These are phyloP conservation scores for Populus tremula DNA, from an alignment of 345 rosid species.

Conservation along the genomic window DNA sequence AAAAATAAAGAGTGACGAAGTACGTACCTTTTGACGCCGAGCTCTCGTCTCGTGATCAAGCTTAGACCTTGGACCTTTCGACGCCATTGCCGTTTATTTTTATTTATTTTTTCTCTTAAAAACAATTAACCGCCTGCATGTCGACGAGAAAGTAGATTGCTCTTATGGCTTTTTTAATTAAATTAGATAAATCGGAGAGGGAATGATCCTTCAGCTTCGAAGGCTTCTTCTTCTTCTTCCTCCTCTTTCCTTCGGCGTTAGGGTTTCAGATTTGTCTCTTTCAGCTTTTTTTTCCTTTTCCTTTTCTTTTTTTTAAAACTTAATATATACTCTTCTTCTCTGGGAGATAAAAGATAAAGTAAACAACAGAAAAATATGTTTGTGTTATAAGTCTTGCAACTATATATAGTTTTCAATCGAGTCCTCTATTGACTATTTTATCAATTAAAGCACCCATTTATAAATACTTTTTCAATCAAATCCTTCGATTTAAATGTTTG, in stretches of 20 bases:
- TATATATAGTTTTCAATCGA: neutral
- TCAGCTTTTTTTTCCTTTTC: neutral
- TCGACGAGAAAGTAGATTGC: neutral
- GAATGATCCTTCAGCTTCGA: neutral
- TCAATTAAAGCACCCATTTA: neutral
- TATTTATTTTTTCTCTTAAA: neutral
- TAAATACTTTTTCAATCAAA: neutral
- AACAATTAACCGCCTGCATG: neutral
- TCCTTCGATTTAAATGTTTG: neutral
- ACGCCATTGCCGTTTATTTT: conserved; percentile 39
- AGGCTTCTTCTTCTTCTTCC: neutral
- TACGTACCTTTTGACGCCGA: conserved; percentile 77
- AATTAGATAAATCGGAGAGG: neutral
- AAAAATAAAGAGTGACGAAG: neutral
- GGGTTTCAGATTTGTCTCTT: neutral
- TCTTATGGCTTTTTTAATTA: neutral
- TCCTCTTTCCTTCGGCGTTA: neutral
- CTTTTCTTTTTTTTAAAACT: neutral
- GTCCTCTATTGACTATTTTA: neutral
- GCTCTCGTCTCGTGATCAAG: conserved; percentile 79
- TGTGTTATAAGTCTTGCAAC: neutral
- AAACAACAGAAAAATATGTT: neutral
- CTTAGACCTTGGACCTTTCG: conserved; percentile 65
- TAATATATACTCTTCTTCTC: too few species aligned
- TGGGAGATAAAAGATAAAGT: too few species aligned